phyloP scores from a whole-genome alignment of 164 flowering plant species.

The Vitis rotundifolia region DNA sequence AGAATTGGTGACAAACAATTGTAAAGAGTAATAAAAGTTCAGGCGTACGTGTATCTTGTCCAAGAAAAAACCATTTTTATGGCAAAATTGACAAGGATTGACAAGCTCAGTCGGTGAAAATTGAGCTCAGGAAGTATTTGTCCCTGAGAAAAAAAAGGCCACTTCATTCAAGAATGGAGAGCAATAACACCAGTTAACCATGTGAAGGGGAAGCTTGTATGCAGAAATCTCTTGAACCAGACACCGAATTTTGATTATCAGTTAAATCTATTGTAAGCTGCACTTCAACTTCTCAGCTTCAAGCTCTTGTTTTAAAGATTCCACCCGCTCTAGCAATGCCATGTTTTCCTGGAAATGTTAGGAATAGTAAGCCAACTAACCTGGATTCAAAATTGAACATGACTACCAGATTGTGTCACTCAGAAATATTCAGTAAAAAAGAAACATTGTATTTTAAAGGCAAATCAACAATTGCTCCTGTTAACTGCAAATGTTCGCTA shows the following conservation, averaged over 20 bases:
- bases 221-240: background rate
- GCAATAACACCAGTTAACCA: background rate
- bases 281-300: conserved; percentile 61
- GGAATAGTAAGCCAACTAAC: conserved; percentile 1
- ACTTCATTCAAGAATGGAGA: background rate
- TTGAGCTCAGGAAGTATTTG: too few species aligned
- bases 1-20: too few species aligned
- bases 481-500: background rate
- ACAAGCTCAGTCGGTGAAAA: too few species aligned
- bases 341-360: conserved; percentile 53
- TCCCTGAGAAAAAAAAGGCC: background rate
- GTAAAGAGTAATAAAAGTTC: too few species aligned
- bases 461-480: background rate
- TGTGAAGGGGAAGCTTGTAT: background rate
- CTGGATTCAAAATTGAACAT: background rate
- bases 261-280: conserved; percentile 19
- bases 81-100: too few species aligned
- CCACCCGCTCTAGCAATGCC: conserved; percentile 50
- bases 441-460: background rate
- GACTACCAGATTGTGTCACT: too few species aligned
- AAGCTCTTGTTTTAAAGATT: conserved; percentile 57
- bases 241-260: background rate
- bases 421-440: too few species aligned
- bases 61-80: too few species aligned
- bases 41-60: too few species aligned